Evolutionary conservation across 2,329 filamentous ascomycete species (phyloP).

Genomic region (Trichothecium sympodiale): DNA sequence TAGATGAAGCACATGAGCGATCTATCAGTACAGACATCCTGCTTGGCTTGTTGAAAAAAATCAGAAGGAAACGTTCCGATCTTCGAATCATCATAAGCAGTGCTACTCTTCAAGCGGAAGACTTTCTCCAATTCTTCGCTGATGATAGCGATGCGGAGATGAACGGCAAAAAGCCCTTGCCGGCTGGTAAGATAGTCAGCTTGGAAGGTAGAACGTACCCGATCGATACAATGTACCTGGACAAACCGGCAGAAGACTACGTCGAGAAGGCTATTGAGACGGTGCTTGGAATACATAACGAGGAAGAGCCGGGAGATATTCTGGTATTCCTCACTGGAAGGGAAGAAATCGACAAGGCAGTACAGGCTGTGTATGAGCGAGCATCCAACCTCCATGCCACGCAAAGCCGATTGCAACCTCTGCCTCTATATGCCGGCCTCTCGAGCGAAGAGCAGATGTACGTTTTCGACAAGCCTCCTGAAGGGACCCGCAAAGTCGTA

Average conservation of each 20-base stretch:
- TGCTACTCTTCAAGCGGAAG: constrained; percentile 82
- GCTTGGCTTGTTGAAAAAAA: constrained; percentile 84
- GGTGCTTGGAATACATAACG: constrained; percentile 76
- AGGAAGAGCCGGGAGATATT: constrained; percentile 75
- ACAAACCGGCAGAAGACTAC: constrained; percentile 73
- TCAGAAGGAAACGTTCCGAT: constrained; percentile 67
- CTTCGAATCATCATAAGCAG: constrained; percentile 85
- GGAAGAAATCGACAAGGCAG: constrained; percentile 78
- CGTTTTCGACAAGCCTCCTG: constrained; percentile 75
- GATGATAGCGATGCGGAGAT: constrained; percentile 6
- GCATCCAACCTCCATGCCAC: constrained; percentile 42
- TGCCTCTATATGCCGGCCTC: constrained; percentile 84
- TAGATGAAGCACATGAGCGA: constrained; percentile 92
- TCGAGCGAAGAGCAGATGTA: constrained; percentile 90
- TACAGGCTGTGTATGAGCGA: constrained; percentile 70
- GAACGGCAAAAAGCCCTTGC: constrained; percentile 7
- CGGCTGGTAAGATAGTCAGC: constrained; percentile 52
- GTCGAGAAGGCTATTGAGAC: constrained; percentile 72
- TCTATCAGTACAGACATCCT: constrained; percentile 88
- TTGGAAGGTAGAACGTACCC: constrained; percentile 82
- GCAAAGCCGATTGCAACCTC: constrained; percentile 18
- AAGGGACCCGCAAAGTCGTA: constrained; percentile 80
- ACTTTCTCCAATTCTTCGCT: constrained; percentile 70
- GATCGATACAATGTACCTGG: constrained; percentile 75
- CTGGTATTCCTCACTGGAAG: constrained; percentile 85